Evolutionary conservation across 140 eudicot species (phyloP).

Genomic region (Bidens hawaiensis): DNA sequence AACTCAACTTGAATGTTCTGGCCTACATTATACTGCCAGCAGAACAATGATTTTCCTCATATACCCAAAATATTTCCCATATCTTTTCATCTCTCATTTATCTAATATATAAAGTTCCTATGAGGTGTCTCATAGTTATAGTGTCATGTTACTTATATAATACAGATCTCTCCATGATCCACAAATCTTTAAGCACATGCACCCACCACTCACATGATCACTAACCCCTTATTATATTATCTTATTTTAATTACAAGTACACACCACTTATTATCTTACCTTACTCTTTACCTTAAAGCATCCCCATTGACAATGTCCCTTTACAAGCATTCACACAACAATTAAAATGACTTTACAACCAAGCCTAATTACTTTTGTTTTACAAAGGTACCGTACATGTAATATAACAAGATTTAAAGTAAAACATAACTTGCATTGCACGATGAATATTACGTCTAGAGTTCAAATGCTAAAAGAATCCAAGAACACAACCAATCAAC

Average conservation of each 20-base stretch:
- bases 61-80: conserved; percentile 25
- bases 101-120: conserved; percentile 10
- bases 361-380: conserved; percentile 16
- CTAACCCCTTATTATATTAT: conserved; percentile 25
- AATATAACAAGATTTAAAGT: conserved; percentile 12
- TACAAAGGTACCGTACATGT: conserved; percentile 6
- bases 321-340: conserved; percentile 2
- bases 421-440: conserved; percentile 4
- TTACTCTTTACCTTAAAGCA: conserved; percentile 17
- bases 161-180: conserved; percentile 39
- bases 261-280: conserved; percentile 13
- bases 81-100: conserved; percentile 14
- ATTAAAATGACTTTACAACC: conserved; percentile 11
- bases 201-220: conserved; percentile 19
- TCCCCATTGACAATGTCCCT: conserved; percentile 9
- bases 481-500: conserved; percentile 16
- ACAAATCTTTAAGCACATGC: conserved; percentile 36
- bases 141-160: conserved; percentile 38
- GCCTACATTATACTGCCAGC: background rate
- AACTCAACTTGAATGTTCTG: background rate
- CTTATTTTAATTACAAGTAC: conserved; percentile 14
- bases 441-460: conserved; percentile 14
- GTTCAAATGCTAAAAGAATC: conserved; percentile 20
- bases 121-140: conserved; percentile 29
- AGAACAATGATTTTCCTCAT: conserved; percentile 20